Percentiles rank a stretch among this genome's conserved stretches.
These are phyloP conservation scores for Hibiscus tridactylites DNA, from an alignment of 345 rosid species.

Conservation along the genomic window DNA sequence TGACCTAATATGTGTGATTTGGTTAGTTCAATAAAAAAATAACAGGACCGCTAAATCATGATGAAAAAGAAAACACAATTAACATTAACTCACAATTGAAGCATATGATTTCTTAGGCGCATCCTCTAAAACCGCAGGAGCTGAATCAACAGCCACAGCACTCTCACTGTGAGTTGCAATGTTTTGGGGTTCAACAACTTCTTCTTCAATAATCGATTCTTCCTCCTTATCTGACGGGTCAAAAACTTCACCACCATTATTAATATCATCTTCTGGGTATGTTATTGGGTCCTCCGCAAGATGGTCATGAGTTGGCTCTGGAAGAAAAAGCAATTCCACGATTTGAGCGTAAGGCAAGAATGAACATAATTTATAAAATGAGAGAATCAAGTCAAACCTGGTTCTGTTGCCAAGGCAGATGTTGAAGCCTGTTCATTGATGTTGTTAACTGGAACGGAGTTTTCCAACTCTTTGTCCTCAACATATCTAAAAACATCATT, in stretches of 20 bases:
- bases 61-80: not conserved
- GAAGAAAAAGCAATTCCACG: not conserved
- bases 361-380: not conserved
- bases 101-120: slow-evolving; percentile 72
- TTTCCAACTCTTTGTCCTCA: slow-evolving; percentile 34
- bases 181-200: slow-evolving; percentile 26
- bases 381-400: slow-evolving; percentile 27
- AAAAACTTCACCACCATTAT: slow-evolving; percentile 36
- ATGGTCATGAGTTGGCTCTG: slow-evolving; percentile 33
- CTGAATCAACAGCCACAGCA: slow-evolving; percentile 23
- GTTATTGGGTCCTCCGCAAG: slow-evolving; percentile 20
- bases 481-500: slow-evolving; percentile 63
- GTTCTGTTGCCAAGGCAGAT: slow-evolving; percentile 21
- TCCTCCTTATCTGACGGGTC: slow-evolving; percentile 49
- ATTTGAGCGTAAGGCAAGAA: not conserved
- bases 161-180: slow-evolving; percentile 22
- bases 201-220: slow-evolving; percentile 33
- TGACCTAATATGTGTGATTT: slow-evolving; percentile 32
- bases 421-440: slow-evolving; percentile 26
- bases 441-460: slow-evolving; percentile 18
- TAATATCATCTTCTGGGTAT: slow-evolving; percentile 31
- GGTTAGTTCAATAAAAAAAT: not conserved
- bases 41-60: slow-evolving; percentile 5
- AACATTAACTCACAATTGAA: slow-evolving; percentile 51
- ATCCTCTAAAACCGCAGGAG: slow-evolving; percentile 37